Evolutionary conservation across 2,329 filamentous ascomycete species (phyloP).

Genomic region (Fonsecaea pedrosoi): DNA sequence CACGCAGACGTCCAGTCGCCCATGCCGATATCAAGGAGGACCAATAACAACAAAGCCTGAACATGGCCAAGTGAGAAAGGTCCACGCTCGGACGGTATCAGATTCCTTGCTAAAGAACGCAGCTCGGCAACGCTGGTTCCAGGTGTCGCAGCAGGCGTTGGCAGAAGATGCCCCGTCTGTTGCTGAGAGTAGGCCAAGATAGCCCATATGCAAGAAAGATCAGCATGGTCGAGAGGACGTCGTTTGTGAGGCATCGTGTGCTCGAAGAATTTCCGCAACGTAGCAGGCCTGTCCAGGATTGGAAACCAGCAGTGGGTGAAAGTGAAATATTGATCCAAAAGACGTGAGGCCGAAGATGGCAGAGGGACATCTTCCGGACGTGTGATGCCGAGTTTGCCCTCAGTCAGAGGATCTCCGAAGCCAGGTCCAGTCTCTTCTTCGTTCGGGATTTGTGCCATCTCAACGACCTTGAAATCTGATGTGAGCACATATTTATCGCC

Average conservation of each 20-base stretch:
- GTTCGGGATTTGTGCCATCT: neutral
- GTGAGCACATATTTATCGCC: conserved; percentile 1
- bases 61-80: conserved; percentile 52
- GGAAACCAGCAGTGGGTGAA: conserved; percentile 67
- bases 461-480: conserved; percentile 22
- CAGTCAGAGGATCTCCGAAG: neutral
- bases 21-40: conserved; percentile 58
- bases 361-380: conserved; percentile 43
- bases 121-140: conserved; percentile 15
- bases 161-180: conserved; percentile 15
- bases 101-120: conserved; percentile 40
- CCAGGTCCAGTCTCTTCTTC: neutral
- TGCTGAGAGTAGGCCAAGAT: conserved; percentile 50
- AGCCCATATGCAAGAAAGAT: conserved; percentile 54
- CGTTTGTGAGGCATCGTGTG: conserved; percentile 42
- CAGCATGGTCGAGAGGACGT: conserved; percentile 16
- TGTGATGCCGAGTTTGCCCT: neutral
- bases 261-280: conserved; percentile 63
- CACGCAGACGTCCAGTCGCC: conserved; percentile 59
- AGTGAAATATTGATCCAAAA: conserved; percentile 65
- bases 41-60: conserved; percentile 54
- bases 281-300: conserved; percentile 63
- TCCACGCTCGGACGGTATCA: conserved; percentile 50
- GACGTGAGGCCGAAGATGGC: conserved; percentile 58
- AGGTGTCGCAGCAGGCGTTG: neutral